Percentiles rank a stretch among this genome's conserved stretches.
phyloP scores from a whole-genome alignment of 2,329 filamentous ascomycete species.

The Sporothrix inflata region DNA sequence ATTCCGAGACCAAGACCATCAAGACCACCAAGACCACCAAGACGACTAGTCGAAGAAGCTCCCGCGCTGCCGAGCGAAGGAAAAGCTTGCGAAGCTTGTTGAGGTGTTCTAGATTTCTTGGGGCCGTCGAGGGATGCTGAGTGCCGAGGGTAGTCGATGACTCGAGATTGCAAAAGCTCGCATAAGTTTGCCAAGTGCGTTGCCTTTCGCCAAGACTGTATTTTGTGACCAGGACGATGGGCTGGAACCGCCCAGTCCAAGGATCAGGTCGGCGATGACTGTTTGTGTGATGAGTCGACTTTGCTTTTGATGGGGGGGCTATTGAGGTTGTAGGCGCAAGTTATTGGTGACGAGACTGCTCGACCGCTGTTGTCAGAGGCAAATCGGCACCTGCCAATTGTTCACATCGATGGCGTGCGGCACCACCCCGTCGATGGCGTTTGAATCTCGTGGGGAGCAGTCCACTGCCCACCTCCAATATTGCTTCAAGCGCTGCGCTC shows the following conservation, averaged over 20 bases:
- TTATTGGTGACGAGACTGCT: no score
- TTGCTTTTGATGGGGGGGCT: neutral
- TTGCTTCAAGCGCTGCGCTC: neutral
- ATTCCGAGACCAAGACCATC: neutral
- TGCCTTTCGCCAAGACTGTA: neutral
- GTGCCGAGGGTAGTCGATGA: neutral
- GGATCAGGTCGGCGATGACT: neutral
- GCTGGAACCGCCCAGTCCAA: neutral
- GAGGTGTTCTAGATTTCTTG: neutral
- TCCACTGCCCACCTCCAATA: neutral
- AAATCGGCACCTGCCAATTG: neutral
- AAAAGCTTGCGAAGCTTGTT: neutral
- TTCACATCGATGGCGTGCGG: constrained; percentile 9
- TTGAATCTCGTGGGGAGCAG: neutral
- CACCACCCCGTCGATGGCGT: constrained; percentile 5
- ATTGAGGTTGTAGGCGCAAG: no score
- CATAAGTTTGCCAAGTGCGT: neutral
- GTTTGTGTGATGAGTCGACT: neutral
- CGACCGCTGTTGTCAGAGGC: neutral
- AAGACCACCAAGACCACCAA: neutral
- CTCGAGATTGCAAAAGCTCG: neutral
- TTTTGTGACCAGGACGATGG: neutral
- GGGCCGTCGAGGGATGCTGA: neutral
- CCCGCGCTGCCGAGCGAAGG: neutral
- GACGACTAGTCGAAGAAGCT: neutral